Evolutionary conservation across 2,329 filamentous ascomycete species (phyloP).

Genomic region (Sarocladiaceae sp.): DNA sequence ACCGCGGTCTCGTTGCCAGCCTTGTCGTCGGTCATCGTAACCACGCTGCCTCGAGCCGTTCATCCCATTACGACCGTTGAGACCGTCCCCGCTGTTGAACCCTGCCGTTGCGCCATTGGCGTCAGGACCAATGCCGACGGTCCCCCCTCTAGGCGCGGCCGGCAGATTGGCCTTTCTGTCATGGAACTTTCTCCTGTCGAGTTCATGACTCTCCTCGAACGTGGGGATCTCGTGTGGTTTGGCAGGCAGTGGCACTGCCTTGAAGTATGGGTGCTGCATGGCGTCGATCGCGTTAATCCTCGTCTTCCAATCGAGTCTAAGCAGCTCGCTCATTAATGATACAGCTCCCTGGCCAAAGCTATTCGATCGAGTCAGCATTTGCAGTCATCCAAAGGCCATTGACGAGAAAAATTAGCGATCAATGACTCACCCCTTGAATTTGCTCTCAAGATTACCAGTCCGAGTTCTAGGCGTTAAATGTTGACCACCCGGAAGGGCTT

Average conservation of each 20-base stretch:
- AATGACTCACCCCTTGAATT: constrained; percentile 62
- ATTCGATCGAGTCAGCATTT: not conserved
- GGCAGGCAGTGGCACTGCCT: constrained; percentile 68
- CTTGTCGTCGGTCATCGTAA: constrained; percentile 42
- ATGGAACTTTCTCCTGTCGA: constrained; percentile 88
- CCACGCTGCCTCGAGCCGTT: constrained; percentile 40
- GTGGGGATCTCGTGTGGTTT: constrained; percentile 79
- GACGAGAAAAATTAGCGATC: not conserved
- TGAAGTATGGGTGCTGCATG: constrained; percentile 87
- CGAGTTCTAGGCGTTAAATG: constrained; percentile 57
- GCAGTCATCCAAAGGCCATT: not conserved
- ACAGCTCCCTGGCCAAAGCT: constrained; percentile 66
- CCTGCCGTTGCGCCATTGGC: constrained; percentile 39
- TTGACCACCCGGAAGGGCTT: constrained; percentile 72
- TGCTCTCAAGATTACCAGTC: constrained; percentile 59
- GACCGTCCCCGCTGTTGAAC: constrained; percentile 46
- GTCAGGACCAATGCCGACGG: constrained; percentile 68
- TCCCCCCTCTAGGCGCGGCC: constrained; percentile 85
- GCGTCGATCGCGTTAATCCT: constrained; percentile 93
- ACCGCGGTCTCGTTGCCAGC: constrained; percentile 49
- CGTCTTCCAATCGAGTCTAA: constrained; percentile 82
- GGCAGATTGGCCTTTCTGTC: constrained; percentile 78
- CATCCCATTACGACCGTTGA: constrained; percentile 40
- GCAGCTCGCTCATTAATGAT: constrained; percentile 71
- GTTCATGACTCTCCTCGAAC: constrained; percentile 92